Conservation (phyloP, 1,284 basidiomycete species). For the Xerocomus minutiporus region DNA sequence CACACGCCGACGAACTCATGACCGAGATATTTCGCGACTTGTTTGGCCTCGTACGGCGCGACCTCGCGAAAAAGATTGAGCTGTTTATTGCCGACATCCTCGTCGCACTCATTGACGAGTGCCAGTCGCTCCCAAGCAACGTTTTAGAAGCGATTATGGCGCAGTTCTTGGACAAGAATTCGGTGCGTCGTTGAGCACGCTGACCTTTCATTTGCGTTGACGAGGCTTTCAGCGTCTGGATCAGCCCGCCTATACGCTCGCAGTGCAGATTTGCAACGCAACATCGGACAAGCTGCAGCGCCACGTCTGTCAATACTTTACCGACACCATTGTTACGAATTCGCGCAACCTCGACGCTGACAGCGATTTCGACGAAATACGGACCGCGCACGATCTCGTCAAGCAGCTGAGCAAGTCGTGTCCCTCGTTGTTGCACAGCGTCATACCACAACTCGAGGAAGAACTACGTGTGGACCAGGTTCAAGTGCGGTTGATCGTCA, state of each 20-base stretch:
- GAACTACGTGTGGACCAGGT: slow-evolving; percentile 79
- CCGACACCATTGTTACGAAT: slow-evolving; percentile 74
- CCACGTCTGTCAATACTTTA: slow-evolving; percentile 87
- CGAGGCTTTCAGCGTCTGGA: slow-evolving; percentile 52
- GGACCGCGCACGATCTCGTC: slow-evolving; percentile 80
- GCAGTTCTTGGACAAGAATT: slow-evolving; percentile 79
- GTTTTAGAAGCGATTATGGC: slow-evolving; percentile 81
- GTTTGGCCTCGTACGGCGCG: slow-evolving; percentile 75
- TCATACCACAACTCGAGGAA: slow-evolving; percentile 91
- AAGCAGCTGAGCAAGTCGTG: slow-evolving; percentile 79
- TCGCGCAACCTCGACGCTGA: slow-evolving; percentile 52
- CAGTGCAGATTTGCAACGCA: slow-evolving; percentile 81
- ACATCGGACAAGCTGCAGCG: slow-evolving; percentile 86
- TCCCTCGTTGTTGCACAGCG: slow-evolving; percentile 80
- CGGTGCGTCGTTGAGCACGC: slow-evolving; percentile 38
- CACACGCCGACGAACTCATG: slow-evolving; percentile 83
- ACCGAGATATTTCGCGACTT: slow-evolving; percentile 79
- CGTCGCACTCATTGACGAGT: slow-evolving; percentile 86
- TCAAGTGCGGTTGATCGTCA: slow-evolving; percentile 72
- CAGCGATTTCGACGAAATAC: slow-evolving; percentile 65
- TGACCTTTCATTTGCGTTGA: not conserved
- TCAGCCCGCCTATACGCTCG: slow-evolving; percentile 79
- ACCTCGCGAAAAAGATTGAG: slow-evolving; percentile 86
- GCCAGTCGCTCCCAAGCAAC: slow-evolving; percentile 65
- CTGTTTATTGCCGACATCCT: slow-evolving; percentile 88